Evolutionary conservation across 441 rosid species (phyloP).

Genomic region (Gossypium schwendimanii): DNA sequence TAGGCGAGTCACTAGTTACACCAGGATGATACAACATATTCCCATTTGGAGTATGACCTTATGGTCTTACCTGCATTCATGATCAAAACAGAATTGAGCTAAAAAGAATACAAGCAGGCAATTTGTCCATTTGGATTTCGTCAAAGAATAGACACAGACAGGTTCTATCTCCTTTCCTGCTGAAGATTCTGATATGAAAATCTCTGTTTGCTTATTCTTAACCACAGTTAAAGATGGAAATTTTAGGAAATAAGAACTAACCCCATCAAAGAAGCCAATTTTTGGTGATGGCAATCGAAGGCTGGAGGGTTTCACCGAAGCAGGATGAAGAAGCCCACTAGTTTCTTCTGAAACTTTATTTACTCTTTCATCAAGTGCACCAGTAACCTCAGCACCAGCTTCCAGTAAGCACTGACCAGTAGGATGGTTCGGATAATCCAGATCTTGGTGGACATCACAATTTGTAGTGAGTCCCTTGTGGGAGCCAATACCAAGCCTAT

Average conservation of each 20-base stretch:
- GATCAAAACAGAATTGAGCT: slow-evolving; percentile 10
- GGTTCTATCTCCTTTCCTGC: not conserved
- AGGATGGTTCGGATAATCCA: slow-evolving; percentile 27
- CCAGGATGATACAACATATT: slow-evolving; percentile 29
- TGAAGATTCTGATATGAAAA: not conserved
- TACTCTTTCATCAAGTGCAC: slow-evolving; percentile 18
- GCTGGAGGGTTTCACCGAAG: slow-evolving; percentile 63
- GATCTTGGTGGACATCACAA: slow-evolving; percentile 22
- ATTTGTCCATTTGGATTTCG: slow-evolving; percentile 4
- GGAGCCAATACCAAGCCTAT: slow-evolving; percentile 37
- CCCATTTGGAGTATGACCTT: slow-evolving; percentile 38
- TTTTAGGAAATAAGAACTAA: slow-evolving; percentile 33
- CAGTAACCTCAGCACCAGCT: slow-evolving; percentile 27
- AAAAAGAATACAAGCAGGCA: not conserved
- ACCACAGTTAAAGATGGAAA: not conserved
- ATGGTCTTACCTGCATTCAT: slow-evolving; percentile 47
- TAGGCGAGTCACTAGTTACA: slow-evolving; percentile 30
- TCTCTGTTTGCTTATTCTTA: not conserved
- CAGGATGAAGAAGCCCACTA: slow-evolving; percentile 29
- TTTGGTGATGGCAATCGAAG: slow-evolving; percentile 91
- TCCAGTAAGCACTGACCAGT: slow-evolving; percentile 25
- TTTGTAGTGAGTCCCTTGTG: slow-evolving; percentile 19
- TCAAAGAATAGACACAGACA: not conserved
- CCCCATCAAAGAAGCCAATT: slow-evolving; percentile 95
- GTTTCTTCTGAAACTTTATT: slow-evolving; percentile 33